A percentile compares a stretch with the other conserved stretches of the same genome.
Conservation (phyloP, 164 flowering plant genomes). For the Liquidambar formosana region DNA sequence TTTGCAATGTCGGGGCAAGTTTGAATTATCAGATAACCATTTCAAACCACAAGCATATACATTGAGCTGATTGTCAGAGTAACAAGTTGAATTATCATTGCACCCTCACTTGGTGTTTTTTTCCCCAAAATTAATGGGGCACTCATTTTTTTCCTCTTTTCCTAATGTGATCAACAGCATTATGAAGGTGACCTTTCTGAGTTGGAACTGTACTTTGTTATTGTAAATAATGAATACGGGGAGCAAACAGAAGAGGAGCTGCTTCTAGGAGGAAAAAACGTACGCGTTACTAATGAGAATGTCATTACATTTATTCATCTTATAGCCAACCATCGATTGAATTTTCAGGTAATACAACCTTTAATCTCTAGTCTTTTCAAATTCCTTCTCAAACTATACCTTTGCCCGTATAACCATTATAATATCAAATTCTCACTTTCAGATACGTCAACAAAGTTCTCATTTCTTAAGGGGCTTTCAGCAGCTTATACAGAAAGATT, state of each 20-base stretch:
- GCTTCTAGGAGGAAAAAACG: conserved; percentile 76
- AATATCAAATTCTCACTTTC: conserved; percentile 14
- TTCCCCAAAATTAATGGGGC: neutral
- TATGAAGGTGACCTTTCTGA: conserved; percentile 77
- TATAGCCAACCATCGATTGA: conserved; percentile 85
- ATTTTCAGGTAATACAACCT: conserved; percentile 61
- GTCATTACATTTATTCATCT: conserved; percentile 87
- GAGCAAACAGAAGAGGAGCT: conserved; percentile 95
- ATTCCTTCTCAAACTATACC: neutral
- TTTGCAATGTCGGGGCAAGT: too few species aligned
- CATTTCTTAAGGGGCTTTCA: conserved; percentile 94
- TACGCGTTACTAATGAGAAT: conserved; percentile 87
- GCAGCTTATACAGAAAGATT: conserved; percentile 83
- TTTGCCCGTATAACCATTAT: neutral
- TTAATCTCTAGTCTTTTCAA: neutral
- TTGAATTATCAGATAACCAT: too few species aligned
- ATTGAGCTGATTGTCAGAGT: neutral
- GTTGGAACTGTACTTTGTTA: conserved; percentile 89
- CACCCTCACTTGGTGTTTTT: neutral
- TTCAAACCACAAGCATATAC: too few species aligned
- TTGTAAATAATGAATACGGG: conserved; percentile 92
- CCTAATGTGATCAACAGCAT: conserved; percentile 51
- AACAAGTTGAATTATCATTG: neutral
- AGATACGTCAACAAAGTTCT: conserved; percentile 95
- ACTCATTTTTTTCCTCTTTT: neutral